Evolutionary conservation across 495 filamentous ascomycete genomes (phyloP), one percentile per base, ranked within the genome.

Genomic region (Trichoderma erinaceum): DNA sequence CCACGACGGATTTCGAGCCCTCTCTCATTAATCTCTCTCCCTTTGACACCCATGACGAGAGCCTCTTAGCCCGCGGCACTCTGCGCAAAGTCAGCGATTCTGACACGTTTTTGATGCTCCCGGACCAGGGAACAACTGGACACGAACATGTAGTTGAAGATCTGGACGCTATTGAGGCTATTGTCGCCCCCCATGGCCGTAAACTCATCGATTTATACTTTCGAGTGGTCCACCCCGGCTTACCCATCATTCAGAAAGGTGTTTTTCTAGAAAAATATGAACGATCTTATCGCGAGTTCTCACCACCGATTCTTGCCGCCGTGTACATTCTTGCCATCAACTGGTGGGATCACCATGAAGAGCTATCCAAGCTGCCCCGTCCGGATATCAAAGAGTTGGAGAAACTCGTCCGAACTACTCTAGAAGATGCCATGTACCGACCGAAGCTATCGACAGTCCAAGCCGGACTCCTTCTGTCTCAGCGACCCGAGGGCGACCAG

Each of bases 31-130:
- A 89, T 74, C 82, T 92, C 12, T 89, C 87, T 11, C 80, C 84
- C 0, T 90, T 91, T 75, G 88, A 91, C 75, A 84, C 83, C 27
- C 86, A 87, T 67, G 88, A 91, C 75, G 89, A 92, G 77, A 89
- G 86, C 73, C 80, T 84, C 25, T 84, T 90, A 64, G 81, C 86
- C 7, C 80, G 87, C 67, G 88, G 88, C 38, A 89, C 86, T 3
- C 82, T 97, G 66, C 85, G 94, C 63, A 90, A 90, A 69, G 90
- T 94, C 68, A 92, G 89, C 75, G 87, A 90, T 68, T 80, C 88
- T 74, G 91, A 92, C 73, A 96, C 89, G 18, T 99, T 97, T 78
- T 83, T 92, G 69, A 88, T 94, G 83, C 82, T 90, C 64, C 86
- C 87, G 41, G 90, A 92, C 73, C 78, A 82, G 64, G 79, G 79